phyloP scores from a whole-genome alignment of 148 eudicot genomes.

The Dysphania ambrosioides region DNA sequence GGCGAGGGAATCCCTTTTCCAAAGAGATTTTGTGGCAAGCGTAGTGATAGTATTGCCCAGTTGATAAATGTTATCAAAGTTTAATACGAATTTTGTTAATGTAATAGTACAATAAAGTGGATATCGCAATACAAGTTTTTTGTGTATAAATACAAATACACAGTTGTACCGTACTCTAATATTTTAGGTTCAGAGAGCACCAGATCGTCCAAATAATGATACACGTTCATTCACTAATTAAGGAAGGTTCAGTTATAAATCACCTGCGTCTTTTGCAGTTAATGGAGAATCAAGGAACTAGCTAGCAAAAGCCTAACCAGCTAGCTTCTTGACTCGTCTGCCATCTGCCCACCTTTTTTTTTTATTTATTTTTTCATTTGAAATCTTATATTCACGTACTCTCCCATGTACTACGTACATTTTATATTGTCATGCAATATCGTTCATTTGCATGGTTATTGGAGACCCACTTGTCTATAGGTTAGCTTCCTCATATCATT shows the following conservation, averaged over 20 bases:
- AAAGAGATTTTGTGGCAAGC: too few species aligned
- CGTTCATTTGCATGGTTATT: not conserved
- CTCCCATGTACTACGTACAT: not conserved
- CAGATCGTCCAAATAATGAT: too few species aligned
- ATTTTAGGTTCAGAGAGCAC: not conserved
- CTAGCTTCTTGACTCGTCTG: slow-evolving; percentile 9
- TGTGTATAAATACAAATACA: too few species aligned
- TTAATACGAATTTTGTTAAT: too few species aligned
- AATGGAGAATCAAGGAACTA: not conserved
- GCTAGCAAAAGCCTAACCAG: slow-evolving; percentile 14
- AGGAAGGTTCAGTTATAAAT: slow-evolving; percentile 9
- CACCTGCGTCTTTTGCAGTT: not conserved
- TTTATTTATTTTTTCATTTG: not conserved
- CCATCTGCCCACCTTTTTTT: not conserved
- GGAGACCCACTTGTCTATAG: slow-evolving; percentile 17
- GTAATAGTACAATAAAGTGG: too few species aligned
- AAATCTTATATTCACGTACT: not conserved
- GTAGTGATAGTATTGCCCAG: too few species aligned
- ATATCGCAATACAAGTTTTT: too few species aligned
- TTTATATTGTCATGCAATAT: not conserved
- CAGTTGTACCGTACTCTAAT: too few species aligned
- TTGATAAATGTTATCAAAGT: too few species aligned
- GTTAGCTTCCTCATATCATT: slow-evolving; percentile 26
- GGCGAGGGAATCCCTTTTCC: too few species aligned
- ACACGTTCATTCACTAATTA: not conserved